Evolutionary conservation across 2,329 filamentous ascomycete species (phyloP).

Genomic region (Paracorniculantispora psalliotae): DNA sequence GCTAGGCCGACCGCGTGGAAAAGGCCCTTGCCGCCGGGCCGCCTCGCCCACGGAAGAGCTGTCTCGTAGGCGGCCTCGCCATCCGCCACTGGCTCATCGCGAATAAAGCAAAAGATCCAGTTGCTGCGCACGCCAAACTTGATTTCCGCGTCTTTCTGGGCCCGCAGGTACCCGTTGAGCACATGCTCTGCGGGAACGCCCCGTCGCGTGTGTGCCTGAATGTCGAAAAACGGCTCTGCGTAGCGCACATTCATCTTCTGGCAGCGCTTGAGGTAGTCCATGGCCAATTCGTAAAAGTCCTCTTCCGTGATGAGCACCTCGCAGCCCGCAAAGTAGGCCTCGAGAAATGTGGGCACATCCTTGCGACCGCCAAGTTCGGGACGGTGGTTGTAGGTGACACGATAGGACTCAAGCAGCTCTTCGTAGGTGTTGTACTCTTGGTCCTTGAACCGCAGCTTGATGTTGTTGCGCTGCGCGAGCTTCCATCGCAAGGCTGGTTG

Average conservation of each 20-base stretch:
- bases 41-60: slow-evolving; percentile 33
- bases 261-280: slow-evolving; percentile 62
- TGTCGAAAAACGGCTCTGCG: slow-evolving; percentile 74
- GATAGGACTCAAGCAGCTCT: slow-evolving; percentile 57
- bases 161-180: slow-evolving; percentile 55
- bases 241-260: slow-evolving; percentile 60
- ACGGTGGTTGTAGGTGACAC: slow-evolving; percentile 45
- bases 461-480: slow-evolving; percentile 60
- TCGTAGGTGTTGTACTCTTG: slow-evolving; percentile 50
- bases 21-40: slow-evolving; percentile 28
- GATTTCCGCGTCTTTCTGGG: slow-evolving; percentile 51
- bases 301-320: slow-evolving; percentile 59
- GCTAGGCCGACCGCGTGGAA: slow-evolving; percentile 44
- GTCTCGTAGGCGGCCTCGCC: slow-evolving; percentile 55
- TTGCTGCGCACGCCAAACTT: slow-evolving; percentile 60
- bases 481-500: slow-evolving; percentile 63
- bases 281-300: slow-evolving; percentile 69
- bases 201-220: slow-evolving; percentile 62
- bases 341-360: slow-evolving; percentile 49
- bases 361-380: slow-evolving; percentile 32
- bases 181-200: slow-evolving; percentile 58
- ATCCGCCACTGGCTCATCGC: slow-evolving; percentile 66
- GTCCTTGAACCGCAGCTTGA: slow-evolving; percentile 51
- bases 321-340: slow-evolving; percentile 73
- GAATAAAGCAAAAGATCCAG: slow-evolving; percentile 66